Evolutionary conservation across 352 stramenopile species (phyloP).

Genomic region (Globisporangium echinulatum): DNA sequence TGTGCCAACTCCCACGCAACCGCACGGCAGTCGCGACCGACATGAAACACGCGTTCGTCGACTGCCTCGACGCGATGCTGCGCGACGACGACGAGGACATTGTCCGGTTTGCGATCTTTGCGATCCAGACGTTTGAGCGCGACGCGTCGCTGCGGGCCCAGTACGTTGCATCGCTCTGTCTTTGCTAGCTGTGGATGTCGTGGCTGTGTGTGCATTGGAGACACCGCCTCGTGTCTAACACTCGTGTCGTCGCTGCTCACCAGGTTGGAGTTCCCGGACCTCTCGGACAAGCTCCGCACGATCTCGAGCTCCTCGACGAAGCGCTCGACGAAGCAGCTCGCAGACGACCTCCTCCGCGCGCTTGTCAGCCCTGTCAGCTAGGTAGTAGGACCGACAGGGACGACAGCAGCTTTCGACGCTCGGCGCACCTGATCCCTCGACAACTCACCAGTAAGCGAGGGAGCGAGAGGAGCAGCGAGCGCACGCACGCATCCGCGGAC

Average conservation of each 20-base stretch:
- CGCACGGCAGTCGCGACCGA: conserved; percentile 32
- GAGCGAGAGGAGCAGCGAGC: not conserved
- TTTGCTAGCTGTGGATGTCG: conserved; percentile 4
- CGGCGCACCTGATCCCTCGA: too few species aligned
- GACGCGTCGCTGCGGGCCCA: conserved; percentile 38
- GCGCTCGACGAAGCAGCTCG: conserved; percentile 67
- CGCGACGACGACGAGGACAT: conserved; percentile 69
- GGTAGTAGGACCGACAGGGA: conserved; percentile 12
- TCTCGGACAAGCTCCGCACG: conserved; percentile 51
- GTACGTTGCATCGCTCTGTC: conserved; percentile 23
- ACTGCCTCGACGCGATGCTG: conserved; percentile 51
- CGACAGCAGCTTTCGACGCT: too few species aligned
- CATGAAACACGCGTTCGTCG: conserved; percentile 47
- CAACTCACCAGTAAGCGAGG: not conserved
- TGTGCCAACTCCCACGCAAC: conserved; percentile 51
- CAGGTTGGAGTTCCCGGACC: conserved; percentile 41
- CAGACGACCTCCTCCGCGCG: conserved; percentile 55
- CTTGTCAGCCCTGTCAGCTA: conserved; percentile 50
- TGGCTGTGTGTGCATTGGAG: not conserved
- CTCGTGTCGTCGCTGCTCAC: not conserved
- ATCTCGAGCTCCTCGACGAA: conserved; percentile 58
- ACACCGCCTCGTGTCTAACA: too few species aligned
- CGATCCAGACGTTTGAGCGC: conserved; percentile 61
- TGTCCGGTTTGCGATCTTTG: conserved; percentile 66
- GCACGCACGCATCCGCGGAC: not conserved